These are phyloP conservation scores for Cercospora sojina DNA, from an alignment of 2,329 filamentous ascomycete genomes.

Conservation along the genomic window DNA sequence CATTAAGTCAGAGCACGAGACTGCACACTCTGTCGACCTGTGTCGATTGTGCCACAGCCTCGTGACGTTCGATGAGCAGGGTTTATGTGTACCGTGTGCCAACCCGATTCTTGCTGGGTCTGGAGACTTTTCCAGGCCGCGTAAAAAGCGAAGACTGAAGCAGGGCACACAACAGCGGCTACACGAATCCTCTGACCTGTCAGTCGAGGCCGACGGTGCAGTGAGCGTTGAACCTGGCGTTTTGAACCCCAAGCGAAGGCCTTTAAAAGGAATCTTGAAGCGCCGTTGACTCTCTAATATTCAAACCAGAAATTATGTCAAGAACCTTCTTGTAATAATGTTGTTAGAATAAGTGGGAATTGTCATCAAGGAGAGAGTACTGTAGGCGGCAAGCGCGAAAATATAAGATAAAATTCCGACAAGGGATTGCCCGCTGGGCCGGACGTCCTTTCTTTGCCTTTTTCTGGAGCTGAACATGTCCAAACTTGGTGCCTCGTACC, in stretches of 20 bases:
- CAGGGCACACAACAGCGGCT: background rate
- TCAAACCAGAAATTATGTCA: background rate
- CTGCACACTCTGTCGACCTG: background rate
- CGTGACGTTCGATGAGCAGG: conserved; percentile 2
- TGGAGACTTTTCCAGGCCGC: background rate
- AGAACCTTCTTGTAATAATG: background rate
- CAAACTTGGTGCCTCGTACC: background rate
- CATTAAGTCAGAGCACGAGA: background rate
- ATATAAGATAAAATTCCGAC: background rate
- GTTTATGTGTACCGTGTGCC: conserved; percentile 3
- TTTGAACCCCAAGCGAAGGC: background rate
- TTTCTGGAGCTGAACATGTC: background rate
- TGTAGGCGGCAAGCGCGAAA: background rate
- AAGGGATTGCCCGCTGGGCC: background rate
- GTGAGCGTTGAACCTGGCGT: background rate
- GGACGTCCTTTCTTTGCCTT: too few species aligned
- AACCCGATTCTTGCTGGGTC: conserved; percentile 6
- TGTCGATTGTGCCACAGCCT: background rate
- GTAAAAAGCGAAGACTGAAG: background rate
- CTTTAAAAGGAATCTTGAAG: conserved; percentile 9
- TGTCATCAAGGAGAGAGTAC: background rate
- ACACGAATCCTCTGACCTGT: background rate
- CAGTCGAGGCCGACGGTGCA: background rate
- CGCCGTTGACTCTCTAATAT: background rate
- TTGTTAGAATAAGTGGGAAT: background rate